Evolutionary conservation across 495 filamentous ascomycete species (phyloP).

Genomic region (Aspergillus olivimuriae): DNA sequence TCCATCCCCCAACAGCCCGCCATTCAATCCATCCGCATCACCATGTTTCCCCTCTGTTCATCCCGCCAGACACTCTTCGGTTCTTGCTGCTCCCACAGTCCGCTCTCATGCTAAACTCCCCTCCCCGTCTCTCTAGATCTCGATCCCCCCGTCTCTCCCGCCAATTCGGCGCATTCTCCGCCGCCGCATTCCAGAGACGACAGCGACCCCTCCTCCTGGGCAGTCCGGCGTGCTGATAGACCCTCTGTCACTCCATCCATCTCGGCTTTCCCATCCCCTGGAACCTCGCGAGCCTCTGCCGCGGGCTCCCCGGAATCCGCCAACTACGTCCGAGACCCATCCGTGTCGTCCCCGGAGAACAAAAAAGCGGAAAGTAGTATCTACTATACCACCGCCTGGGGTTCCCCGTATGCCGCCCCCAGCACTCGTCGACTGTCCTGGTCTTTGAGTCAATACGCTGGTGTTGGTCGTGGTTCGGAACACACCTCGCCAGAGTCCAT

Average conservation of each 20-base stretch:
- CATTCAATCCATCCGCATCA: conserved; percentile 4
- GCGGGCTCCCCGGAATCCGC: conserved; percentile 33
- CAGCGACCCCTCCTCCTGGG: too few relatives aligned
- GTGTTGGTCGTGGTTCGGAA: conserved; percentile 27
- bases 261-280: conserved; percentile 30
- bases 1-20: too few relatives aligned
- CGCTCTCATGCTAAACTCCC: conserved; percentile 11
- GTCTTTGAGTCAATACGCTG: conserved; percentile 38
- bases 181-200: conserved; percentile 26
- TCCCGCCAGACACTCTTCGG: too few relatives aligned
- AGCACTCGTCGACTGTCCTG: conserved; percentile 43
- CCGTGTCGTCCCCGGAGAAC: conserved; percentile 38
- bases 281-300: conserved; percentile 33
- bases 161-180: conserved; percentile 34
- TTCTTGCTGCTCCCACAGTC: too few relatives aligned
- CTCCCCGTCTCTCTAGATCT: conserved; percentile 28
- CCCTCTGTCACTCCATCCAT: conserved; percentile 26
- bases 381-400: conserved; percentile 66
- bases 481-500: conserved; percentile 32
- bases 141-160: conserved; percentile 36
- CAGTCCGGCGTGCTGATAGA: conserved; percentile 24
- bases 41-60: too few relatives aligned
- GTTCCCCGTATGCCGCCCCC: conserved; percentile 61
- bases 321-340: conserved; percentile 32
- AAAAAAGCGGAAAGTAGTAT: conserved; percentile 38